A percentile compares a stretch with the other conserved stretches of the same genome.
Conservation (phyloP, 805 yeast species). For the Jamesozyma spencerorum region DNA sequence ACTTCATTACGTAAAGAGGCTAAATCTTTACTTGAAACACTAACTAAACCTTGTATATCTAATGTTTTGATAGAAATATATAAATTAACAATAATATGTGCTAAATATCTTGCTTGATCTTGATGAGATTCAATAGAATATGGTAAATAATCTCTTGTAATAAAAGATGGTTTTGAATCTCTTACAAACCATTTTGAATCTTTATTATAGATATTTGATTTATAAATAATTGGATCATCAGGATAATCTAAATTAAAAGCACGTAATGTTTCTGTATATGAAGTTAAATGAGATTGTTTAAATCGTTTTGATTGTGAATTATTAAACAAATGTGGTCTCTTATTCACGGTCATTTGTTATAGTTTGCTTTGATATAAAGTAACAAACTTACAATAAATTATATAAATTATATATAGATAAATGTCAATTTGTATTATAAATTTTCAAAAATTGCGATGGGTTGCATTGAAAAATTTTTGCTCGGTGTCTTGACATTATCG, state of each 20-base stretch:
- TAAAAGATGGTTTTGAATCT: conserved; percentile 26
- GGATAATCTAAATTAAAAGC: conserved; percentile 46
- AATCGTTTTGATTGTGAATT: too few relatives aligned
- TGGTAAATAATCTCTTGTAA: conserved; percentile 46
- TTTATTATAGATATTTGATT: conserved; percentile 23
- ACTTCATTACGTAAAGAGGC: conserved; percentile 32
- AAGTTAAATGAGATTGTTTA: too few relatives aligned
- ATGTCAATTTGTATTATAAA: too few relatives aligned
- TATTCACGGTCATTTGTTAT: too few relatives aligned
- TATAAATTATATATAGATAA: too few relatives aligned
- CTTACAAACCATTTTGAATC: conserved; percentile 34
- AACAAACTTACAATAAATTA: too few relatives aligned
- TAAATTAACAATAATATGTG: conserved; percentile 68
- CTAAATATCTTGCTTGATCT: conserved; percentile 66
- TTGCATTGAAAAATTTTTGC: too few relatives aligned
- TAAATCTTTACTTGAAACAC: conserved; percentile 58
- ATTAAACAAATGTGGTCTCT: too few relatives aligned
- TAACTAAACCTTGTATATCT: conserved; percentile 63
- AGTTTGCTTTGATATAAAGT: too few relatives aligned
- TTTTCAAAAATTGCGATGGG: too few relatives aligned
- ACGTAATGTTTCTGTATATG: neutral
- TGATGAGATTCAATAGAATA: conserved; percentile 61
- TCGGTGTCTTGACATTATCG: too few relatives aligned
- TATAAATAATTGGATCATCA: conserved; percentile 30
- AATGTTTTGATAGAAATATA: conserved; percentile 67